Conservation (phyloP, 352 stramenopile species). For the Globisporangium nodosum region DNA sequence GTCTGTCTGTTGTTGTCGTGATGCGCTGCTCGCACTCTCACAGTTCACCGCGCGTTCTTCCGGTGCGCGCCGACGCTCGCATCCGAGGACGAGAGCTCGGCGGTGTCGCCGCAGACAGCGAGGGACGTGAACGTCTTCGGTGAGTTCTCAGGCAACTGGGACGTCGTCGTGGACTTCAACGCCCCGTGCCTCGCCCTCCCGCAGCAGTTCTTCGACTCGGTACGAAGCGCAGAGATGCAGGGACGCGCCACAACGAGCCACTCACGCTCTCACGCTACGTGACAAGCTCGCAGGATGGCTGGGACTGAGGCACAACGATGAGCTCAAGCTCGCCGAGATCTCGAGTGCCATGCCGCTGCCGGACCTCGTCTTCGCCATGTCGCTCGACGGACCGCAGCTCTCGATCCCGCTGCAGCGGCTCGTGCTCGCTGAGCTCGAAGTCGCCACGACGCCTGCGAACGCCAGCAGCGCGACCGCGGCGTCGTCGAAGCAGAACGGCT, state of each 20-base stretch:
- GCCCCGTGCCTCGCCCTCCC: constrained; percentile 48
- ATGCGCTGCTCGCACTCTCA: background rate
- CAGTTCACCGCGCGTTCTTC: constrained; percentile 45
- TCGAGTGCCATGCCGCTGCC: constrained; percentile 18
- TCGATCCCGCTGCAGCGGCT: constrained; percentile 40
- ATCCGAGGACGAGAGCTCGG: constrained; percentile 1
- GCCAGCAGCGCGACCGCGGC: constrained; percentile 3
- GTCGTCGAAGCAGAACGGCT: constrained; percentile 5
- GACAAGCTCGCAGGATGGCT: constrained; percentile 47
- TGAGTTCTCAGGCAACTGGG: constrained; percentile 51
- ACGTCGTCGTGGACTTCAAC: constrained; percentile 56
- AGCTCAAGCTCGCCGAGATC: constrained; percentile 41
- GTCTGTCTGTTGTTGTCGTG: background rate
- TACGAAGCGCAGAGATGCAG: background rate
- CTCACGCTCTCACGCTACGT: background rate
- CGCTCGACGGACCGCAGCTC: constrained; percentile 23
- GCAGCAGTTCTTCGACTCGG: constrained; percentile 56
- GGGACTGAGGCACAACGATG: constrained; percentile 37
- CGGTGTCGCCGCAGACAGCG: background rate
- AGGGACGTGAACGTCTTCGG: constrained; percentile 36
- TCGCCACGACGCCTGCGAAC: background rate
- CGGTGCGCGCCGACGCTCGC: constrained; percentile 10
- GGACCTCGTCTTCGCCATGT: constrained; percentile 40
- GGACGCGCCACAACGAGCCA: background rate
- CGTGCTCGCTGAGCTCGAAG: constrained; percentile 27